Percentiles rank a stretch among this genome's conserved stretches.
Conservation (phyloP, 176 grass and related monocot species). For the Rhipidocladum racemiflorum region DNA sequence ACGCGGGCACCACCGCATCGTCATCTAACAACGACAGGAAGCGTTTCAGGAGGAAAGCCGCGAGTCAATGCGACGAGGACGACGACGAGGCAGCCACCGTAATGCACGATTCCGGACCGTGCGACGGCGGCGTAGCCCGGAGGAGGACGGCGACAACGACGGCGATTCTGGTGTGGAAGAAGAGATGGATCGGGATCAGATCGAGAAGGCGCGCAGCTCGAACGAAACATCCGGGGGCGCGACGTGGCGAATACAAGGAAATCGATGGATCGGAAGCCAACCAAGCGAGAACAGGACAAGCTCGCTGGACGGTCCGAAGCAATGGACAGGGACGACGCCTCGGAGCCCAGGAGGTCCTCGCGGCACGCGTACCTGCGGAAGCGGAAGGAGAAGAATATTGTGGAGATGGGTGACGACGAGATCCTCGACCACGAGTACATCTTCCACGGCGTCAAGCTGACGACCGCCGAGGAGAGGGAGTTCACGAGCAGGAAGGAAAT, state of each 20-base stretch:
- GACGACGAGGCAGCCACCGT: neutral
- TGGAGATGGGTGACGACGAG: neutral
- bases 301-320: constrained; percentile 23
- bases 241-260: constrained; percentile 33
- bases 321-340: neutral
- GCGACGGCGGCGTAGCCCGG: neutral
- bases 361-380: constrained; percentile 15
- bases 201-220: constrained; percentile 22
- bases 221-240: constrained; percentile 29
- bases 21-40: neutral
- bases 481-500: constrained; percentile 14
- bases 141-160: constrained; percentile 3
- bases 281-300: constrained; percentile 9
- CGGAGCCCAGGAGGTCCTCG: constrained; percentile 18
- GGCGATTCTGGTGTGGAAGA: constrained; percentile 5
- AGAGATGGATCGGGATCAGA: constrained; percentile 36
- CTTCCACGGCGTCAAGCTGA: constrained; percentile 25
- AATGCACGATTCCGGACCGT: neutral
- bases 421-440: constrained; percentile 13
- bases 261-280: constrained; percentile 6
- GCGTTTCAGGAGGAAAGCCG: constrained; percentile 20
- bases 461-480: constrained; percentile 26
- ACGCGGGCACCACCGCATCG: neutral
- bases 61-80: neutral
- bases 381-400: constrained; percentile 14